Evolutionary conservation across 116 monocot species (phyloP), one percentile per base, ranked within the genome.

Genomic region (Iris pallida): DNA sequence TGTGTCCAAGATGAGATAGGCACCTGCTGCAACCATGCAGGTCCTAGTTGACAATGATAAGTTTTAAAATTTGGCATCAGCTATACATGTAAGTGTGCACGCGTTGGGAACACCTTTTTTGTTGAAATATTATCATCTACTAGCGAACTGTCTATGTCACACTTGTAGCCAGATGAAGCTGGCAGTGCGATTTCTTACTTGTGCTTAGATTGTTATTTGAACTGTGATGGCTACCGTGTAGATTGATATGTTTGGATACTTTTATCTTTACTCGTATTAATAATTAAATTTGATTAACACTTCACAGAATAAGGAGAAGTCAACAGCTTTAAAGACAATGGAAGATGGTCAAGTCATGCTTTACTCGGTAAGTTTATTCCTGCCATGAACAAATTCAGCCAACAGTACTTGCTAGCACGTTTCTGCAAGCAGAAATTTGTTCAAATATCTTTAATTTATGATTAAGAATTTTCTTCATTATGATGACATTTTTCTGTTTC

Each of bases 341-440:
- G 98, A 98, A 71, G 98, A 98, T 78, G 98, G 98, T 59, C 98
- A 90, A 47, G 98, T 98, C 66, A 88, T 98, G 98, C 93, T 98
- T 70, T 98, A 87, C 45, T 81, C 85, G 47, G 98, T 98, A 76
- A 86, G 93, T 86, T 67, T 61, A 20, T 54, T 48, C 41, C 41
- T 51, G 3, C 9, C 19, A 54, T 49, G 7, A 42, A 42, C 6
- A 8, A 30, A 9, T 8, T 10, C 1, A 45, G 8, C 8, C 18
- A 2, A 47, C 42, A 41, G 14, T 47, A 0, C 12, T 45, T 52
- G 0, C n/a, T n/a, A 20, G 41, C 16, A 17, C 52, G 6, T 47
- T 59, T 59, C 20, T 14, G 52, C 41, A 42, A 4, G 5, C 14
- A 42, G 12, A 68, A 12, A 55, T 44, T 9, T n/a, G 7, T 59